phyloP scores from a whole-genome alignment of 371 early-diverging fungal species.

The Enterospora canceri region DNA sequence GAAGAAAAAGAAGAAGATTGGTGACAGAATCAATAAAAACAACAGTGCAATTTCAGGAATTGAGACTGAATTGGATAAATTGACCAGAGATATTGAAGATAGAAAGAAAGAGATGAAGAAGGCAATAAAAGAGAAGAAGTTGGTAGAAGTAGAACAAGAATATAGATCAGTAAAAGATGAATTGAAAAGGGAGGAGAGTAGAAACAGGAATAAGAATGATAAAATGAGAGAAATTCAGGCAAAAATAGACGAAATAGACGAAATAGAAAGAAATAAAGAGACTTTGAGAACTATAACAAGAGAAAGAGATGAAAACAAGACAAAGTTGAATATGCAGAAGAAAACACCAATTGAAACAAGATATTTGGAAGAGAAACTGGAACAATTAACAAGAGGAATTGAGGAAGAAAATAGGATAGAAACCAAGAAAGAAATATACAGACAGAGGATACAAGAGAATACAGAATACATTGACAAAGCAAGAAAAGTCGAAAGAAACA shows the following conservation, averaged over 20 bases:
- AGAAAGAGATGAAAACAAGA: neutral
- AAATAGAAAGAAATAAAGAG: constrained; percentile 10
- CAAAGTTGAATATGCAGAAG: neutral
- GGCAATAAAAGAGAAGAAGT: constrained; percentile 18
- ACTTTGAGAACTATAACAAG: neutral
- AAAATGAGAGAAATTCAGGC: constrained; percentile 12
- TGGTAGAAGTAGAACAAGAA: neutral
- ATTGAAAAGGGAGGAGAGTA: neutral
- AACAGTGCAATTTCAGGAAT: constrained; percentile 61
- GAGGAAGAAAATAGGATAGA: constrained; percentile 6
- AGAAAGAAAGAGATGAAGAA: constrained; percentile 13
- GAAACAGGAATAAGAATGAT: neutral
- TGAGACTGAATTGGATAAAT: constrained; percentile 30
- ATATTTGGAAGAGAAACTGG: too few species aligned
- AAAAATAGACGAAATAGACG: neutral
- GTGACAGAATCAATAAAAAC: constrained; percentile 60
- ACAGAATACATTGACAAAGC: neutral
- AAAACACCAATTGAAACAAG: neutral
- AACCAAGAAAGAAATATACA: constrained; percentile 14
- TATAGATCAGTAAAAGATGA: neutral
- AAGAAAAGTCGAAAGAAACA: neutral
- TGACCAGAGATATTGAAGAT: constrained; percentile 39
- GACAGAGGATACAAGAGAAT: constrained; percentile 12
- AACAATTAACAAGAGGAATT: too few species aligned
- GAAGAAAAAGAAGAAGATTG: constrained; percentile 57